Base-by-base conservation (phyloP, 2,329 filamentous ascomycete species). In the Aspergillus sp. region DNA sequence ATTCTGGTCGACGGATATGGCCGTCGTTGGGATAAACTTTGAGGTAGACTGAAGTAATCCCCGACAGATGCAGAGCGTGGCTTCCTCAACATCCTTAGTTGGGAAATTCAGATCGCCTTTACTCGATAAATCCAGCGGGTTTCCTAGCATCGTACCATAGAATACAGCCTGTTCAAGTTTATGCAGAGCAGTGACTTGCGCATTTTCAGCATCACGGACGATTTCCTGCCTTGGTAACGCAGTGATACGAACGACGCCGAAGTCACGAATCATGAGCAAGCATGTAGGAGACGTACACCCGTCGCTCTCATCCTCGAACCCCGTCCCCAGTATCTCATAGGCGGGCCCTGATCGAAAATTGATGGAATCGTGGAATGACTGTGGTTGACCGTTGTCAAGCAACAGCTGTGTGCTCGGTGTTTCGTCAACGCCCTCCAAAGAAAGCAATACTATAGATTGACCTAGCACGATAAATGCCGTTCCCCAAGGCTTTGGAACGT, bases 141-240 rank as follows among this genome's bases (percentile, higher is more conserved):
- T 98, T 67, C 90, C 86, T 60, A 88, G 83, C 69, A 90, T 86
- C 48, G 85, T 86, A 2, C 93, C 93, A 70, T 91, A 98, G 75
- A 97, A 98, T 1, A 98, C 89, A 2, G 93, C 93, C 76, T 99
- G 93, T 69, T 97, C 91, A 41, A 99, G 82, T 74, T 95, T 96
- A 75, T 87, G 90, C 75, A 91, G 95, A 6, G 91, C 89, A 1
- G 90, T 93, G 15, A 96, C 84, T 63, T 77, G 77, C 13, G 62
- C 62, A 56, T 72, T 70, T 43, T 78, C 76, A 45, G 71, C 66
- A 8, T 71, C 86, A 24, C 88, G 78, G 15, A 84, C 79, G 24
- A 64, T 64, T 32, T 67, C 61, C 32, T 64, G 61, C 39, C 62
- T 67, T 57, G 71, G 68, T n/a, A 69, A 68, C 13, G 78, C 77